Conservation (phyloP, 2,329 filamentous ascomycete species). For the Cladobotryum protrusum region DNA sequence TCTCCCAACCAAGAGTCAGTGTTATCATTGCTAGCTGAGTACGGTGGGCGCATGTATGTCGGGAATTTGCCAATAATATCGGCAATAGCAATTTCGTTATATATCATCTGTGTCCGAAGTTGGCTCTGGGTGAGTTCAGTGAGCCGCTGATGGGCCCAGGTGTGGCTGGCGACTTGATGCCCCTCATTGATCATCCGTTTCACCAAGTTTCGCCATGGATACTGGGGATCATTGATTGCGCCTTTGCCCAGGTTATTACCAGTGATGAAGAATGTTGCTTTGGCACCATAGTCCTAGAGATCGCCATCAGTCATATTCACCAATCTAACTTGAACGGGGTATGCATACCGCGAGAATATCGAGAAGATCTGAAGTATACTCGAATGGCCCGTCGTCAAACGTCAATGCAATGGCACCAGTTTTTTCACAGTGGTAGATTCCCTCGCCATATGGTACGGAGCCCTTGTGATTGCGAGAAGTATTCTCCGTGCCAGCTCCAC, state of each 20-base stretch:
- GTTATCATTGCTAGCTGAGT: constrained; percentile 36
- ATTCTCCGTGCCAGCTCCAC: constrained; percentile 47
- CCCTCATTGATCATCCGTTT: constrained; percentile 45
- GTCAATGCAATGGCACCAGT: constrained; percentile 37
- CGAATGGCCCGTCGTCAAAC: constrained; percentile 41
- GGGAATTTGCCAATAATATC: constrained; percentile 35
- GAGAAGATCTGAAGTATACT: constrained; percentile 37
- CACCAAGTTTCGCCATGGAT: constrained; percentile 30
- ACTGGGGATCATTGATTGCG: constrained; percentile 34
- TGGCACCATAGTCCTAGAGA: constrained; percentile 23
- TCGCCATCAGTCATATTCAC: neutral
- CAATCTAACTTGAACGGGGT: no score
- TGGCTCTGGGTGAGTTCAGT: constrained; percentile 27
- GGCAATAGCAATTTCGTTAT: constrained; percentile 37
- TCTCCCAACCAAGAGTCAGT: constrained; percentile 34
- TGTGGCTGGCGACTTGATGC: constrained; percentile 55
- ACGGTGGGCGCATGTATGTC: constrained; percentile 40
- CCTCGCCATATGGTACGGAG: constrained; percentile 48
- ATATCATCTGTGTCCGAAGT: constrained; percentile 35
- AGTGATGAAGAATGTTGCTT: constrained; percentile 34
- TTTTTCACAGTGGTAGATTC: constrained; percentile 35
- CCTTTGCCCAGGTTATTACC: constrained; percentile 33
- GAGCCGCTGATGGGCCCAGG: constrained; percentile 41
- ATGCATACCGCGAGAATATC: constrained; percentile 26
- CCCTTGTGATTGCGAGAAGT: constrained; percentile 49